Evolutionary conservation across 345 rosid genomes (phyloP), one percentile per base, ranked within the genome.

Genomic region (Acer campestre): DNA sequence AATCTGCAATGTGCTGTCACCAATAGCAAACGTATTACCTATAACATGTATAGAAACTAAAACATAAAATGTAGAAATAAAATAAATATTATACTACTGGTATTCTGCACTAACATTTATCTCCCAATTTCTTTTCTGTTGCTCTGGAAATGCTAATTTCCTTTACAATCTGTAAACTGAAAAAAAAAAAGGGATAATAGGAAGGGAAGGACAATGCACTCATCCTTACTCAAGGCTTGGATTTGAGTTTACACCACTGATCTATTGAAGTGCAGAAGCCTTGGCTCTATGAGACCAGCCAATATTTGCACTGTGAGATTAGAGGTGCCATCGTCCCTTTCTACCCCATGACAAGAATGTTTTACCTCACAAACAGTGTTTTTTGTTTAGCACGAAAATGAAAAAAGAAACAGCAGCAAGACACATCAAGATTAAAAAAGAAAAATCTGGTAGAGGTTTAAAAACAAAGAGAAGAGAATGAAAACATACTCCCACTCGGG

Each of bases 401-500:
- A 13, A 51, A 48, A 27, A 27, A 25, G 13, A 14, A 72, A 55
- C 46, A 27, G 25, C 29, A 31, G 53, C 62, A 56, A 72, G 17
- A 48, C 20, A 17, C 31, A 8, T 40, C 5, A 18, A n/a, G 7
- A 61, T 22, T 53, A 1, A 2, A 11, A 9, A 62, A 5, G 42
- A 23, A 38, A 35, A 29, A 59, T 22, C 44, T 58, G 29, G 38
- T 35, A 72, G 40, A 74, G 10, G 16, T 73, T 22, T 49, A 56
- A 2, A 77, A 55, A 70, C 68, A 71, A 48, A 51, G 55, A 61
- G 55, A 65, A 72, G 27, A 67, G 22, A 80, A 27, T 59, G 29
- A 7, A 73, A 71, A 85, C 97, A 10, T 88, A 96, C 98, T 96
- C 99, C 98, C 98, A 96, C 58, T 81, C 82, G 20, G 98, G 99